A percentile compares a stretch with the other conserved stretches of the same genome.
These are phyloP conservation scores for Persicaria maculosa DNA, from an alignment of 148 eudicot species.

Conservation along the genomic window DNA sequence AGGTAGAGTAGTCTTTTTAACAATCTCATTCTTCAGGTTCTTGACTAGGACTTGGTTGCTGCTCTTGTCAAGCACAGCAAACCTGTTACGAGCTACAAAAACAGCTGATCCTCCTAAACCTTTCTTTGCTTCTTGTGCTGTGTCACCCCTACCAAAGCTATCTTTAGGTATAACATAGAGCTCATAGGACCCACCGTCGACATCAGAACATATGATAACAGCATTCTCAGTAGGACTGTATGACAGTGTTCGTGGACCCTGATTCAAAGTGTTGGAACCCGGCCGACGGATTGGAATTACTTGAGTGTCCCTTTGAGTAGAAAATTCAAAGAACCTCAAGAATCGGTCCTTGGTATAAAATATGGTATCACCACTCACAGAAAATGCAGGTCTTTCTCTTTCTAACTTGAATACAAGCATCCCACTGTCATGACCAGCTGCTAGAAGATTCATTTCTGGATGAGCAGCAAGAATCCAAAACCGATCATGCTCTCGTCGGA, in stretches of 20 bases:
- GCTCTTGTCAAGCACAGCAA: conserved; percentile 18
- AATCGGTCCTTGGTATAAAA: conserved; percentile 16
- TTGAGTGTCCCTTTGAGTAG: conserved; percentile 5
- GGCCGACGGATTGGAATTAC: conserved; percentile 6
- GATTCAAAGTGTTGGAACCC: not conserved
- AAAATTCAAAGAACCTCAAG: conserved; percentile 13
- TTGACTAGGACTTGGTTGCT: conserved; percentile 12
- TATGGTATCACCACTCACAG: conserved; percentile 9
- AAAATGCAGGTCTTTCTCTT: conserved; percentile 15
- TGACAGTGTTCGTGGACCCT: conserved; percentile 9
- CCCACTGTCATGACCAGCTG: conserved; percentile 17
- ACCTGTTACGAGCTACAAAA: conserved; percentile 15
- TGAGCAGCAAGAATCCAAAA: conserved; percentile 16
- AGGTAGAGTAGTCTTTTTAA: conserved; percentile 8
- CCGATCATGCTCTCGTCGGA: conserved; percentile 3
- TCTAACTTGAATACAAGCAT: conserved; percentile 13
- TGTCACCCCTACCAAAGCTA: conserved; percentile 5
- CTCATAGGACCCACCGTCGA: conserved; percentile 13
- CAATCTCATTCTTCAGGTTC: conserved; percentile 15
- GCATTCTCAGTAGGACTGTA: conserved; percentile 16
- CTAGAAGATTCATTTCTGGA: conserved; percentile 13
- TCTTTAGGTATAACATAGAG: conserved; percentile 5
- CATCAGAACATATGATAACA: conserved; percentile 14
- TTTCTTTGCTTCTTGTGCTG: conserved; percentile 6
- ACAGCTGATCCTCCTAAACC: conserved; percentile 16